A percentile compares a stretch with the other conserved stretches of the same genome.
Conservation (phyloP, 345 rosid genomes). For the Populus simonii region DNA sequence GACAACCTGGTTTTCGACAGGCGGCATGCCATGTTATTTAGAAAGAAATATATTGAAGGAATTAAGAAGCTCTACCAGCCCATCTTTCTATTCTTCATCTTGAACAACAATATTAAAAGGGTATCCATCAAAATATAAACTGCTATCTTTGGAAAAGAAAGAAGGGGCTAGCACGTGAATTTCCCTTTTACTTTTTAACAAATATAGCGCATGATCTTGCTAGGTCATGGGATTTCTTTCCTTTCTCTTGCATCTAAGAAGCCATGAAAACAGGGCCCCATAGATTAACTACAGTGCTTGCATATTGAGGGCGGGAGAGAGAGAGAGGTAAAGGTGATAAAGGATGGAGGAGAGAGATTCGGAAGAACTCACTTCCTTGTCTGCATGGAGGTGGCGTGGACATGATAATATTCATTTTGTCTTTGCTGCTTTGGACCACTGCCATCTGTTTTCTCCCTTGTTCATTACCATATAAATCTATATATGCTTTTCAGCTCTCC, state of each 20-base stretch:
- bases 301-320: neutral
- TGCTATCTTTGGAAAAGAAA: no score
- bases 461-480: neutral
- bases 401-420: constrained; percentile 42
- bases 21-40: constrained; percentile 10
- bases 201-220: neutral
- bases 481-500: neutral
- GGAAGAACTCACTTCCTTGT: constrained; percentile 26
- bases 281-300: neutral
- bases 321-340: constrained; percentile 12
- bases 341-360: neutral
- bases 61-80: neutral
- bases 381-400: constrained; percentile 44
- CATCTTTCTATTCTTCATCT: neutral
- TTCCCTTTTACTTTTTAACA: neutral
- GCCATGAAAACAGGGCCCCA: neutral
- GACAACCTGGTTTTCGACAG: constrained; percentile 1
- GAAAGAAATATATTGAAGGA: neutral
- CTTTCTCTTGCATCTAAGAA: neutral
- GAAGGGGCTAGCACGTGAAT: neutral
- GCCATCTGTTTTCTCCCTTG: constrained; percentile 16
- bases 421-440: constrained; percentile 37
- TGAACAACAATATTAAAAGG: neutral
- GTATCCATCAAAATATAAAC: neutral
- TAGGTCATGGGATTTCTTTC: neutral